Evolutionary conservation across 176 grass and related monocot species (phyloP), one percentile per base, ranked within the genome.

Genomic region (Bromus sterilis): DNA sequence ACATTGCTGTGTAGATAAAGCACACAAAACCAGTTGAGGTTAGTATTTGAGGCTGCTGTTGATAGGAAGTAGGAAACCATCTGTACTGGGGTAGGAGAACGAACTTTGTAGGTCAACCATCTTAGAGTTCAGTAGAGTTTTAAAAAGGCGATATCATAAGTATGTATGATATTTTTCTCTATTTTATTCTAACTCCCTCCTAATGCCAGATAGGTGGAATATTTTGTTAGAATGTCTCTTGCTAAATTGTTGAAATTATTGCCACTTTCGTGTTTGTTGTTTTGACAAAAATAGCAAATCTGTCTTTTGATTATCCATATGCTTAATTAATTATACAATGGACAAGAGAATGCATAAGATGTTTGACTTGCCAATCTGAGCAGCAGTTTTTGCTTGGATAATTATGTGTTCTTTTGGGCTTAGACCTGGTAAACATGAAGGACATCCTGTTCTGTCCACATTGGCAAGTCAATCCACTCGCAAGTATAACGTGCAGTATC

Each of bases 321-420:
- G 37, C 41, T 76, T 89, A 61, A n/a, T n/a, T 53, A 53, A 20
- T 53, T 53, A 53, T 78, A 74, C 6, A 30, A 66, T 5, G 14
- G 7, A 48, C 3, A 67, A 25, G 37, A 32, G 61, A 33, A 83
- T 69, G 48, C 26, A 7, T 32, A 66, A 49, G 66, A 60, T 4
- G 37, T 90, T 82, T 86, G 83, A 83, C 88, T 69, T 69, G 32
- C 20, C 40, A 18, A 79, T 74, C 9, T 41, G 57, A 75, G 57
- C 49, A 74, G 0, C 25, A 51, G n/a, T n/a, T n/a, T 90, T 75
- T 82, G 39, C 72, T 79, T 83, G 72, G 35, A 68, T 21, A 68
- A 34, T 86, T 24, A 11, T 41, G 4, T 83, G 83, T 59, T 83
- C 40, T 61, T 40, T 13, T 53, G 68, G 88, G 14, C 79, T 75